Conservation (phyloP, 768 basidiomycete genomes). For the Kwoniella pini region DNA sequence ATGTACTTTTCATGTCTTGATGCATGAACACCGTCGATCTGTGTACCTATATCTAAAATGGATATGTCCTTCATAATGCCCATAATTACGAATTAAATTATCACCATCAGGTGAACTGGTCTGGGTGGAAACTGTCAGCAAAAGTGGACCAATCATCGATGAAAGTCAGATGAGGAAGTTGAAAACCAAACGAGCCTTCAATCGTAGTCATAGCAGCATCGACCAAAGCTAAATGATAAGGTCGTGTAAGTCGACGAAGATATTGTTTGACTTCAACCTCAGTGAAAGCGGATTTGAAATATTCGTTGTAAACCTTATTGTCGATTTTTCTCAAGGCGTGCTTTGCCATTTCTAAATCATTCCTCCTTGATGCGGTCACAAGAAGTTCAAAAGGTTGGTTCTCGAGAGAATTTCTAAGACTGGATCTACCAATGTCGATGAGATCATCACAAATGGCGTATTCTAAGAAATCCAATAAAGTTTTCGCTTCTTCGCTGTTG, state of each 20-base stretch:
- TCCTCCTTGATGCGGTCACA: not conserved
- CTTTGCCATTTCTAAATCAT: not conserved
- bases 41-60: no score
- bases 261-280: not conserved
- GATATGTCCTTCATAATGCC: no score
- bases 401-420: not conserved
- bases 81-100: no score
- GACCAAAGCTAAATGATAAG: not conserved
- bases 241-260: not conserved
- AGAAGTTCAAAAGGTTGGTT: slow-evolving; percentile 1
- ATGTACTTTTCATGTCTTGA: no score
- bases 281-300: not conserved
- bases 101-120: no score
- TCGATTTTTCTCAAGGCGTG: not conserved
- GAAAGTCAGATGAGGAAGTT: no score
- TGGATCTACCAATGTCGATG: not conserved
- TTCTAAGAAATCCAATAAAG: not conserved
- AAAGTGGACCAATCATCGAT: no score
- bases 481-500: not conserved
- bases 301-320: no score
- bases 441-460: not conserved
- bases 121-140: no score
- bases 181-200: no score
- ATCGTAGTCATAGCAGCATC: not conserved
- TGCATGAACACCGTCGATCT: no score